A percentile compares a stretch with the other conserved stretches of the same genome.
These are phyloP conservation scores for Paramecium pentaurelia DNA, from an alignment of 73 alveolate genomes.

Conservation along the genomic window DNA sequence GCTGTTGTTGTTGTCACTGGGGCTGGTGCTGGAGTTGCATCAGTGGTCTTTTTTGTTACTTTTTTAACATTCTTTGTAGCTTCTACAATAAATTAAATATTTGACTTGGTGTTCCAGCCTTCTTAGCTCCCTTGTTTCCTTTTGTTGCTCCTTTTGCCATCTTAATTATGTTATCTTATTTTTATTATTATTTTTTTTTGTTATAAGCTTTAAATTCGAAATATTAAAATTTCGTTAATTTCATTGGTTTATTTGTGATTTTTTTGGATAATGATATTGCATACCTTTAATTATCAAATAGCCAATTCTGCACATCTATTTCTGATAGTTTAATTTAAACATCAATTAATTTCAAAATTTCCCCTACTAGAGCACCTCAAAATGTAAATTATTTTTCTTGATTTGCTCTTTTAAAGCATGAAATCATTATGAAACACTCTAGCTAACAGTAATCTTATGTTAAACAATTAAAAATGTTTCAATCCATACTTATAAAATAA, in stretches of 20 bases:
- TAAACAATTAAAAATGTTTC: neutral
- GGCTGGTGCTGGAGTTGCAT: conserved; percentile 15
- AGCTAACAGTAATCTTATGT: neutral
- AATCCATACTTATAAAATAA: neutral
- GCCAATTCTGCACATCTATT: neutral
- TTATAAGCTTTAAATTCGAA: conserved; percentile 14
- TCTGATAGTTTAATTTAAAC: neutral
- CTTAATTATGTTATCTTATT: neutral
- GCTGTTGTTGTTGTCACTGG: neutral
- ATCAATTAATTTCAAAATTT: neutral
- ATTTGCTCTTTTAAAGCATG: neutral
- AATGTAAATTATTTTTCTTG: neutral
- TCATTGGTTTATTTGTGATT: neutral
- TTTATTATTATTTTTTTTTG: neutral
- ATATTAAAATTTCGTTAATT: conserved; percentile 12
- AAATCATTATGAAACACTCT: neutral
- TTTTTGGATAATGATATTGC: conserved; percentile 19
- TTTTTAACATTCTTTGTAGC: conserved; percentile 20
- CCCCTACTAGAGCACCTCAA: neutral
- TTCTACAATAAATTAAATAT: neutral
- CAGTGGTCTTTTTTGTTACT: neutral
- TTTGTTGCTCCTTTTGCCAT: neutral
- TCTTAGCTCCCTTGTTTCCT: neutral
- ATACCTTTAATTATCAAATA: neutral
- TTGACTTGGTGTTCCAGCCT: neutral